Evolutionary conservation across 106 monocot species (phyloP).

Genomic region (Agapanthus africanus): DNA sequence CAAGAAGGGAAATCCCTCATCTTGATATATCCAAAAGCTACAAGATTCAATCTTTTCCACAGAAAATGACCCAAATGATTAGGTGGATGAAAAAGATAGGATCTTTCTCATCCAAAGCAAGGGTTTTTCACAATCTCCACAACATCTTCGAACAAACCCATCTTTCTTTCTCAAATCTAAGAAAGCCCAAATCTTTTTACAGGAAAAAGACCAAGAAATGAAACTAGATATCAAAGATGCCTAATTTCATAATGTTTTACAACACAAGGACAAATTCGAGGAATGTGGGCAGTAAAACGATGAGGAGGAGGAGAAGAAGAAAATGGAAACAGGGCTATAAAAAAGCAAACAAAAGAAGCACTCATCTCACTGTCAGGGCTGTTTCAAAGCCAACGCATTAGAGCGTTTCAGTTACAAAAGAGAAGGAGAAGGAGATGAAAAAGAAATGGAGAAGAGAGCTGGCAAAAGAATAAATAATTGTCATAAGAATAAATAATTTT

Average conservation of each 20-base stretch:
- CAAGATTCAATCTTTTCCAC: neutral
- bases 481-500: too few relatives aligned
- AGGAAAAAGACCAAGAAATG: neutral
- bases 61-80: neutral
- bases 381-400: neutral
- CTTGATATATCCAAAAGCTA: neutral
- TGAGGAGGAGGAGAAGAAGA: neutral
- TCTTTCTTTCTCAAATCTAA: too few relatives aligned
- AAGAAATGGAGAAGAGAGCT: neutral
- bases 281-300: neutral
- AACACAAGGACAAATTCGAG: neutral
- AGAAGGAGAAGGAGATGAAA: too few relatives aligned
- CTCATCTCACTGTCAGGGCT: neutral
- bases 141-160: neutral
- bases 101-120: neutral
- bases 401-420: neutral
- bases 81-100: neutral
- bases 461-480: too few relatives aligned
- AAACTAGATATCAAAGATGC: neutral
- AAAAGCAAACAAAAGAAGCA: neutral
- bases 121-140: too few relatives aligned
- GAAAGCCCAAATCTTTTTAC: neutral
- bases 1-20: slow-evolving; percentile 91
- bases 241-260: neutral
- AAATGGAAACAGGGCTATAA: neutral